Evolutionary conservation across 2,329 filamentous ascomycete genomes (phyloP).

Genomic region (Pseudopyrenochaeta lycopersici): DNA sequence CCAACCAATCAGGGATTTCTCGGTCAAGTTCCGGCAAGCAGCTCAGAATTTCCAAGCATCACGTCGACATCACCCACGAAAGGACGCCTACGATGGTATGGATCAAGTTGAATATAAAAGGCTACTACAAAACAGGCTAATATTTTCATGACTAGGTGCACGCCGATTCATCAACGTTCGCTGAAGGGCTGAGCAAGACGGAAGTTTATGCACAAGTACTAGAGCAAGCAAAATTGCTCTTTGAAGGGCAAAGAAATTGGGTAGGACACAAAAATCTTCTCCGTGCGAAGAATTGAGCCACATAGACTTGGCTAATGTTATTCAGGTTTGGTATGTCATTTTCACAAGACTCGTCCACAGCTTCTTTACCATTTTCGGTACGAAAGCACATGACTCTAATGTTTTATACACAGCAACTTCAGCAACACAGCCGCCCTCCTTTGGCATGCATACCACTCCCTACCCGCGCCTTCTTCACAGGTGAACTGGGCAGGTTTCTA

Average conservation of each 20-base stretch:
- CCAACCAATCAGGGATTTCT: too few relatives aligned
- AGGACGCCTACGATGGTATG: conserved; percentile 2
- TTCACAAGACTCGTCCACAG: neutral
- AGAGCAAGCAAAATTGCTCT: conserved; percentile 73
- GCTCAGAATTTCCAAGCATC: too few relatives aligned
- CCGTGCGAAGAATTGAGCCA: neutral
- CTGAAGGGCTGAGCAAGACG: conserved; percentile 70
- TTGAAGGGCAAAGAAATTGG: conserved; percentile 81
- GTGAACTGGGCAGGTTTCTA: conserved; percentile 81
- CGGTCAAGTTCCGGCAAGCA: too few relatives aligned
- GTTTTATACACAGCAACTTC: conserved; percentile 62
- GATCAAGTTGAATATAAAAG: neutral
- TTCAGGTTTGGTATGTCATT: conserved; percentile 12
- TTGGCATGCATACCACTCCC: conserved; percentile 81
- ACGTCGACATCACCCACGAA: neutral
- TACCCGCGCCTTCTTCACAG: conserved; percentile 69
- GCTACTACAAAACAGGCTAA: neutral
- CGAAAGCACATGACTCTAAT: neutral
- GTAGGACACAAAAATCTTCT: conserved; percentile 53
- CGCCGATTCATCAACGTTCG: conserved; percentile 81
- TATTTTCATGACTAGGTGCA: conserved; percentile 63
- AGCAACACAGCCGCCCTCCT: conserved; percentile 78
- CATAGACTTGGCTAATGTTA: neutral
- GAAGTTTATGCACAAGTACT: conserved; percentile 79
- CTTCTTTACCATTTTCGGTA: neutral